These are phyloP conservation scores for Colletotrichum sp. DNA, from an alignment of 2,329 filamentous ascomycete genomes.

Conservation along the genomic window DNA sequence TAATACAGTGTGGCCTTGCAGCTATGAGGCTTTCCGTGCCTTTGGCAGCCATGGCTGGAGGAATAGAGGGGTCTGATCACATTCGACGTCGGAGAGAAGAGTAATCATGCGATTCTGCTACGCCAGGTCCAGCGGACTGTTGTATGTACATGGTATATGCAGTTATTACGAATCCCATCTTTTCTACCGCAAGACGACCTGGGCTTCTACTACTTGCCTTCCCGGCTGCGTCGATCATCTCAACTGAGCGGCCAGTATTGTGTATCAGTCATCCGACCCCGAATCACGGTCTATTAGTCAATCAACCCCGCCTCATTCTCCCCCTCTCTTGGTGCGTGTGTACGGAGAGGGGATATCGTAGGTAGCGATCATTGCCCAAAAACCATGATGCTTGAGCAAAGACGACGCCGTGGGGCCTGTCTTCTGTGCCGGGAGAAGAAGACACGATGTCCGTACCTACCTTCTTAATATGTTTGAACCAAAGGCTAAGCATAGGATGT, in stretches of 20 bases:
- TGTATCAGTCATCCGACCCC: neutral
- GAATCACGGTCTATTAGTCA: neutral
- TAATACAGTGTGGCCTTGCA: neutral
- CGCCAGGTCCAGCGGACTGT: neutral
- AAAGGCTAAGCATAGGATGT: neutral
- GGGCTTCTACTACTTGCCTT: fast-evolving
- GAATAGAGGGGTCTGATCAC: neutral
- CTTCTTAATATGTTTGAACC: neutral
- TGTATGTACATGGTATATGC: neutral
- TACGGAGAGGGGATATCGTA: neutral
- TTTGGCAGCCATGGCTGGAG: neutral
- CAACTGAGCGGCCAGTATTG: neutral
- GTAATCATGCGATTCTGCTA: neutral
- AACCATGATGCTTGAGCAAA: neutral
- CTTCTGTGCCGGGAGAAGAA: neutral
- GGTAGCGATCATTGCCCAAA: neutral
- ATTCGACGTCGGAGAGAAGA: neutral
- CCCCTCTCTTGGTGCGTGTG: neutral
- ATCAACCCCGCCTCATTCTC: fast-evolving
- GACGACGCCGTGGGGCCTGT: neutral
- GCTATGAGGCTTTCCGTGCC: neutral
- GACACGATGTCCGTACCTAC: neutral
- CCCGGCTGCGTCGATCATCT: neutral
- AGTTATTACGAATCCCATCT: neutral
- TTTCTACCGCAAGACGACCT: neutral